Evolutionary conservation across 2,329 filamentous ascomycete species (phyloP).

Genomic region (Moelleriella libera): DNA sequence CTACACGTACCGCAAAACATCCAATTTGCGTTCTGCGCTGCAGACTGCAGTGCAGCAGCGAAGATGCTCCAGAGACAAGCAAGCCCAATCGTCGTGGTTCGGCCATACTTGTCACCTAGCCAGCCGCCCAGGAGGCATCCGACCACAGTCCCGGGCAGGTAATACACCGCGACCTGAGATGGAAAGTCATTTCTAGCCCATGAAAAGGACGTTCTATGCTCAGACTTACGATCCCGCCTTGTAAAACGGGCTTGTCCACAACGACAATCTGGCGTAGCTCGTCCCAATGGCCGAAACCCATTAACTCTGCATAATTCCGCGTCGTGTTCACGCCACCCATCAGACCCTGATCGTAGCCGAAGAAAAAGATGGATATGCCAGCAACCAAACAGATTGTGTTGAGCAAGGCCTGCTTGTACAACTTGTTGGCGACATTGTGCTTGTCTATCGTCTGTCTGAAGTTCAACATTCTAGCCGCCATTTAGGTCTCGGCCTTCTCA

Average conservation of each 20-base stretch:
- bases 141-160: conserved; percentile 31
- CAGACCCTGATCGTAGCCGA: conserved; percentile 40
- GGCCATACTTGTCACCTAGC: conserved; percentile 37
- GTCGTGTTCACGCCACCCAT: conserved; percentile 34
- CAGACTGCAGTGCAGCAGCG: conserved; percentile 50
- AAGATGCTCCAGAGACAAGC: conserved; percentile 43
- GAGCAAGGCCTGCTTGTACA: conserved; percentile 41
- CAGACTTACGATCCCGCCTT: conserved; percentile 30
- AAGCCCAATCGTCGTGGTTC: conserved; percentile 41
- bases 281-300: conserved; percentile 34
- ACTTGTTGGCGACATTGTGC: conserved; percentile 29
- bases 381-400: conserved; percentile 49
- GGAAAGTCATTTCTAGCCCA: background rate
- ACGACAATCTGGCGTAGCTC: conserved; percentile 34
- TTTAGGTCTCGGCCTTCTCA: background rate
- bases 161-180: conserved; percentile 28
- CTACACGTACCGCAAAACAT: conserved; percentile 45
- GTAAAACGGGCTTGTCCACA: conserved; percentile 36
- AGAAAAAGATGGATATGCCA: conserved; percentile 31
- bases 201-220: background rate
- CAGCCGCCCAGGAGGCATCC: conserved; percentile 34
- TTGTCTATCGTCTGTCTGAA: conserved; percentile 3
- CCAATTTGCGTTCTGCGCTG: conserved; percentile 51
- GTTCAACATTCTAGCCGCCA: background rate
- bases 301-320: conserved; percentile 23